Evolutionary conservation across 2,329 filamentous ascomycete genomes (phyloP), one percentile per base, ranked within the genome.

Genomic region (Verticillium zaregamsianum): DNA sequence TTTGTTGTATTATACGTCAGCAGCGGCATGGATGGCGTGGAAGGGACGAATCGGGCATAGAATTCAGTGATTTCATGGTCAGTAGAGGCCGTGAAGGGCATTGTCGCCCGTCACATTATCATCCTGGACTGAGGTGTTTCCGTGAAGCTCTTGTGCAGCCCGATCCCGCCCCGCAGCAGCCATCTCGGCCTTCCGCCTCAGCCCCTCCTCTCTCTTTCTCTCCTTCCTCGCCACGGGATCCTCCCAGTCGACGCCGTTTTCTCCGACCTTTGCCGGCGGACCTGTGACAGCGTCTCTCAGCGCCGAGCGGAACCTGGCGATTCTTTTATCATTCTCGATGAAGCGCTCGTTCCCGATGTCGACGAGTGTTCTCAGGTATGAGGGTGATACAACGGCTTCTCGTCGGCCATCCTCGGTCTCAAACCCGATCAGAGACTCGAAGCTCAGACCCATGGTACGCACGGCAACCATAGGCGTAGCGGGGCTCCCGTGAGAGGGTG

Each of bases 341-440:
- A 95, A 94, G 58, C 90, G 81, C 72, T 92, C 86, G 69, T 95
- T 93, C 8, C 89, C 87, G 61, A 96, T 83, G 3, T 77, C 74
- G 14, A 93, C 76, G 15, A 97, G 78, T 62, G 83, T 86, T 52
- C 77, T 76, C 5, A 97, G 80, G 69, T 95, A 93, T 9, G 79
- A 78, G 37, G 88, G 82, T 2, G 86, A 79, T 1, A 96, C 90
- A 25, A 89, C 76, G 55, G 75, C 72, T 54, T 71, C 71, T 14
- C 74, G 70, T 4, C 66, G 63, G 15, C 82, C 79, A 5, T 78
- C 72, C 8, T 71, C 33, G 3, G 66, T 63, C 59, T 78, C 64
- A 23, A 83, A 73, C 1, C 92, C 94, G 35, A 98, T 82, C 31
- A 97, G 82, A 1, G 90, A 91, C 75, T 96, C 92, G 64, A 97